Evolutionary conservation across 164 flowering plant species (phyloP).

Genomic region (Chloranthus sessilifolius): DNA sequence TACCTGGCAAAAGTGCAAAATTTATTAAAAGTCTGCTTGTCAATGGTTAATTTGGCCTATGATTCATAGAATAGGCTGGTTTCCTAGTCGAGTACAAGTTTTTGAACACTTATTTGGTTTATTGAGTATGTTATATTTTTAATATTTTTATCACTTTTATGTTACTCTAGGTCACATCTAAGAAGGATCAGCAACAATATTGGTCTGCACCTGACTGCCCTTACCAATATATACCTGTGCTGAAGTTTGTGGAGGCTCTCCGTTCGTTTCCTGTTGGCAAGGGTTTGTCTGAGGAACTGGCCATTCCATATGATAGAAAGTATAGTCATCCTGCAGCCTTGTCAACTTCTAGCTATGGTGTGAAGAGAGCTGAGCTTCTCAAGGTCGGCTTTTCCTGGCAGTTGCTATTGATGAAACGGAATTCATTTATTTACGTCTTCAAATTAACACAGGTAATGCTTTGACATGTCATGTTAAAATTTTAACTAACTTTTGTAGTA

Average conservation of each 20-base stretch:
- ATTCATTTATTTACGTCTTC: conserved; percentile 84
- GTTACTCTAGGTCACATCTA: conserved; percentile 62
- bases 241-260: conserved; percentile 83
- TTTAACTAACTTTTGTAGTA: too few species aligned
- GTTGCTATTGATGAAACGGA: conserved; percentile 83
- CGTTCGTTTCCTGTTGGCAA: conserved; percentile 55
- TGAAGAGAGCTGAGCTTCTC: conserved; percentile 62
- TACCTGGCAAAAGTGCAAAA: too few species aligned
- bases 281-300: conserved; percentile 51
- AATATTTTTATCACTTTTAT: background rate
- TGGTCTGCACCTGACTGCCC: conserved; percentile 65
- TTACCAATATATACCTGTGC: conserved; percentile 61
- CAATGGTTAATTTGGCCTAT: too few species aligned
- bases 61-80: too few species aligned
- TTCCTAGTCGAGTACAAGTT: too few species aligned
- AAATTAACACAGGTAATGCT: conserved; percentile 78
- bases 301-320: conserved; percentile 65
- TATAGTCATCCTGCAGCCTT: conserved; percentile 90
- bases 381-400: conserved; percentile 78
- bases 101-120: too few species aligned
- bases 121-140: too few species aligned
- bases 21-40: too few species aligned
- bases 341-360: conserved; percentile 69
- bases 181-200: conserved; percentile 96
- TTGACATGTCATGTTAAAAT: background rate